Evolutionary conservation across 305 asterid genomes (phyloP), one percentile per base, ranked within the genome.

Genomic region (Solanum hybrid): DNA sequence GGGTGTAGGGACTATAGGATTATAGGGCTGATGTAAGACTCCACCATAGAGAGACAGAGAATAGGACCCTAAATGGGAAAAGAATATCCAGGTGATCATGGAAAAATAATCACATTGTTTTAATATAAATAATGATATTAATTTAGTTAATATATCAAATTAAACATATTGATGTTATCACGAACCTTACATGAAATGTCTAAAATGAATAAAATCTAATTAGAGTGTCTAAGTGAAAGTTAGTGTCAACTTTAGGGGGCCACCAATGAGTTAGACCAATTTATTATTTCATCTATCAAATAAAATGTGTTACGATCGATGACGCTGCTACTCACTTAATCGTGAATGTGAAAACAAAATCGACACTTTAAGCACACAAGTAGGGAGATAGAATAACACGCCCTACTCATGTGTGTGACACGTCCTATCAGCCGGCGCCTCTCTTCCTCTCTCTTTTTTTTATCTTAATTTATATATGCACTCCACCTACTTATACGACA

Each of bases 1-100:
- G 97, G 96, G 79, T 7, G n/a, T 17, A 72, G 78, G 80, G 80
- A 7, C n/a, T n/a, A 1, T 73, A 29, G 8, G 36, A 3, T 11
- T 45, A 82, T 84, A 84, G 87, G 87, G 87, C 75, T 84, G 87
- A 84, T 84, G 87, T 84, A 84, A 79, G 12, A 37, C 32, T 79
- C 60, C 60, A 37, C 85, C 87, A 81, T 36, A 2, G 14, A 75
- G 13, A 75, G 14, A 69, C 31, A 60, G 26, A 60, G 5, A 22
- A 64, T 64, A 22, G 72, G 72, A 64, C 72, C 72, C 72, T 64
- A 64, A 8, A 64, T 64, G 27, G 72, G 71, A 29, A 60, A 60
- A 60, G 71, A 60, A 60, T 19, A 60, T 60, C 26, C 12, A 60
- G 4, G 26, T 60, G 71, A 60, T 19, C 24, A 19, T 7, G 71